Conservation (phyloP, 1,284 basidiomycete species). For the Ganoderma resinaceum region DNA sequence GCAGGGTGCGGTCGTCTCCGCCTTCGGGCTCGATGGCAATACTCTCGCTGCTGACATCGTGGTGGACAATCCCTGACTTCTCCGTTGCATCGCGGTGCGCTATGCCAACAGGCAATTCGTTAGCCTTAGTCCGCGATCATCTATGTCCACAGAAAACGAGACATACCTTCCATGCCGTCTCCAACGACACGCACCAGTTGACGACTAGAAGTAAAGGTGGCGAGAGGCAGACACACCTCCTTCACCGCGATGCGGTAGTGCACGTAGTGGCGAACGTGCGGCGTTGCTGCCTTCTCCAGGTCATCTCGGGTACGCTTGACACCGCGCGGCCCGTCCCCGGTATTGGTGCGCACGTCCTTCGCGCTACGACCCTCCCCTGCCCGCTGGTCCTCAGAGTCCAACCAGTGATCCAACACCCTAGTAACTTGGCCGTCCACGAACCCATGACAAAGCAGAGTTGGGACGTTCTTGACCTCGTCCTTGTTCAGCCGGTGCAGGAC, state of each 20-base stretch:
- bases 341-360: not conserved
- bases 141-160: not conserved
- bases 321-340: too few species aligned
- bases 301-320: too few species aligned
- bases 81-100: constrained; percentile 1
- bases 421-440: not conserved
- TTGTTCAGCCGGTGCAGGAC: constrained; percentile 6
- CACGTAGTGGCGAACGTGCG: too few species aligned
- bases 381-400: not conserved
- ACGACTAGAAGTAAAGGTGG: not conserved
- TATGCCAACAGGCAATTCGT: not conserved
- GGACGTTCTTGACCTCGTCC: not conserved
- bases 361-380: not conserved
- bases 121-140: not conserved
- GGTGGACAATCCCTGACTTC: not conserved
- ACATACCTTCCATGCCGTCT: constrained; percentile 3
- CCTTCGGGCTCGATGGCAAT: not conserved
- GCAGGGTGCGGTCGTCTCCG: not conserved
- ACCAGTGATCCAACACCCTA: not conserved
- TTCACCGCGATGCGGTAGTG: too few species aligned
- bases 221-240: constrained; percentile 4
- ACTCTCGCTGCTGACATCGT: constrained; percentile 5
- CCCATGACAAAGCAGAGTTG: constrained; percentile 9
- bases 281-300: too few species aligned
- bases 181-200: constrained; percentile 1